Evolutionary conservation across 176 grass and related monocot species (phyloP).

Genomic region (Eragrostis nindensis): DNA sequence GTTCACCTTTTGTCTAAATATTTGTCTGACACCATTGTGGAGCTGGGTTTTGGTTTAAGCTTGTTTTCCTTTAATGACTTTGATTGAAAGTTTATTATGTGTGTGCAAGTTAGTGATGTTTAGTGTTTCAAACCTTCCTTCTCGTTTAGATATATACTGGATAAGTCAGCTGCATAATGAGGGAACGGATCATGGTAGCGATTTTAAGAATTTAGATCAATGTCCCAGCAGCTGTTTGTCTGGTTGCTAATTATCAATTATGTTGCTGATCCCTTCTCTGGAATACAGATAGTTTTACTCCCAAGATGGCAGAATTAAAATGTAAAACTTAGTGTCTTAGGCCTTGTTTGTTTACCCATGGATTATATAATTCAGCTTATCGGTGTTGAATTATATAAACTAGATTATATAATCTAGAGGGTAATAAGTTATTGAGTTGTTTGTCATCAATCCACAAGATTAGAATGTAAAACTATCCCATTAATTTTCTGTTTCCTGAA

Average conservation of each 20-base stretch:
- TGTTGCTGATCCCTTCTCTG: not conserved
- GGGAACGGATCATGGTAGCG: not conserved
- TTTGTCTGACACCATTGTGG: constrained; percentile 7
- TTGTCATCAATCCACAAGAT: no score
- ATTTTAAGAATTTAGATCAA: not conserved
- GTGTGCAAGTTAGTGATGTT: constrained; percentile 11
- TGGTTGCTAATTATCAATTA: not conserved
- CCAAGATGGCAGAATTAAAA: not conserved
- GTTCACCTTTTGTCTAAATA: constrained; percentile 47
- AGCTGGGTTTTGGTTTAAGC: not conserved
- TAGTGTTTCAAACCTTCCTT: not conserved
- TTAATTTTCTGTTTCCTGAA: not conserved
- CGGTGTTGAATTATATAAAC: no score
- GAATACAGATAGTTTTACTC: not conserved
- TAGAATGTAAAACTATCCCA: constrained; percentile 2
- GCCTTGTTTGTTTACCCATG: no score
- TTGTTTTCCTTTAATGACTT: not conserved
- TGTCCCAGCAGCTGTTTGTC: not conserved
- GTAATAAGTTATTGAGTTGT: no score
- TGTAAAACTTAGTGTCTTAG: not conserved
- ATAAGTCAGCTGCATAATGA: not conserved
- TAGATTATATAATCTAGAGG: no score
- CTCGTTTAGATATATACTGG: not conserved
- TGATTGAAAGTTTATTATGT: not conserved
- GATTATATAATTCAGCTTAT: no score